These are phyloP conservation scores for Punctularia strigosozonata DNA, from an alignment of 768 basidiomycete genomes.

Conservation along the genomic window DNA sequence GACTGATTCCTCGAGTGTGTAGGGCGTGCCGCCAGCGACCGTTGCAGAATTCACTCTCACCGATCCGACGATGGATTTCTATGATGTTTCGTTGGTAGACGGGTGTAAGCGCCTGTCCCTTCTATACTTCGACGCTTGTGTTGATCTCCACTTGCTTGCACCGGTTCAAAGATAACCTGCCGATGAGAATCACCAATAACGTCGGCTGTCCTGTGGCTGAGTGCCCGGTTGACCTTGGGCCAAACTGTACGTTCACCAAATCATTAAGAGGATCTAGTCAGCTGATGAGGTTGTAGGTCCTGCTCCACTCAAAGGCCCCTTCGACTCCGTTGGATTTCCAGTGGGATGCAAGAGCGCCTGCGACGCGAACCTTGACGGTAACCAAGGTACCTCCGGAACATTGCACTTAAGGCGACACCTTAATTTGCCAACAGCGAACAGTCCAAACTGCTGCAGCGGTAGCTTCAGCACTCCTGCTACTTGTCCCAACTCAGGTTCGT, in stretches of 20 bases:
- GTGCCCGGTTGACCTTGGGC: conserved; percentile 25
- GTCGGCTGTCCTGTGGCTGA: conserved; percentile 20
- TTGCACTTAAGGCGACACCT: background rate
- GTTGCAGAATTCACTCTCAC: conserved; percentile 58
- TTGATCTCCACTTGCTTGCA: background rate
- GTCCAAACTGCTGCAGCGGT: conserved; percentile 57
- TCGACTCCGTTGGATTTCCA: conserved; percentile 21
- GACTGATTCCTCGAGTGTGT: background rate
- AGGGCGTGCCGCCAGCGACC: conserved; percentile 59
- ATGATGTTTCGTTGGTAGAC: conserved; percentile 30
- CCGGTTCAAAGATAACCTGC: conserved; percentile 22
- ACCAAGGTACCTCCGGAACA: conserved; percentile 13
- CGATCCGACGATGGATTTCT: conserved; percentile 36
- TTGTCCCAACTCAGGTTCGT: conserved; percentile 42
- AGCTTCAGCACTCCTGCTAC: conserved; percentile 36
- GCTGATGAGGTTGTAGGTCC: conserved; percentile 16
- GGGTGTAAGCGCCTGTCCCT: background rate
- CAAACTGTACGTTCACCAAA: conserved; percentile 13
- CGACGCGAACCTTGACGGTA: conserved; percentile 24
- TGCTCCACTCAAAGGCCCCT: conserved; percentile 20
- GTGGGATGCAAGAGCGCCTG: conserved; percentile 36
- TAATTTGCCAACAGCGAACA: conserved; percentile 27
- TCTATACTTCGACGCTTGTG: background rate
- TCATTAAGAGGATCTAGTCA: background rate
- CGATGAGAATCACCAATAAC: conserved; percentile 21